phyloP scores from a whole-genome alignment of 768 basidiomycete species.

The Lepiota subincarnata region DNA sequence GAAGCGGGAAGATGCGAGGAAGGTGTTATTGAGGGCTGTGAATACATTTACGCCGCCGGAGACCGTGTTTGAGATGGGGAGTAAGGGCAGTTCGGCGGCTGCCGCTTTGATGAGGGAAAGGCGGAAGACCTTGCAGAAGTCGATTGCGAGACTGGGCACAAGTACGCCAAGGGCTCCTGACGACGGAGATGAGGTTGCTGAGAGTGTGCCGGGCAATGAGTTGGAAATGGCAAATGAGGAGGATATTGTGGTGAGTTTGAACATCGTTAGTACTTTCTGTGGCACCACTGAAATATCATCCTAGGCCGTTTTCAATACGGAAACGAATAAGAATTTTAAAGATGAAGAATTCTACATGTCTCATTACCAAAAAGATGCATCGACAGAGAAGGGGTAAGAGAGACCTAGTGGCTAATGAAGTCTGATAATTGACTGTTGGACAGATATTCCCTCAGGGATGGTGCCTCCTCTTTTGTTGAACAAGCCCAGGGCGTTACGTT shows the following conservation, averaged over 20 bases:
- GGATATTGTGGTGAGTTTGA: slow-evolving; percentile 59
- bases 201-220: slow-evolving; percentile 19
- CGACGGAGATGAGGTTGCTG: slow-evolving; percentile 34
- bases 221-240: slow-evolving; percentile 77
- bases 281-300: neutral
- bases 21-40: slow-evolving; percentile 67
- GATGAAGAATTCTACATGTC: slow-evolving; percentile 92
- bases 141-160: slow-evolving; percentile 43
- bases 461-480: slow-evolving; percentile 79
- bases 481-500: slow-evolving; percentile 80
- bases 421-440: slow-evolving; percentile 1
- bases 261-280: neutral
- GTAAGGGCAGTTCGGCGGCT: slow-evolving; percentile 59
- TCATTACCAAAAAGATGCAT: slow-evolving; percentile 82
- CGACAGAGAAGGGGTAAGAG: slow-evolving; percentile 87
- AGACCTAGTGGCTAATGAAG: neutral
- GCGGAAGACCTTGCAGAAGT: slow-evolving; percentile 69
- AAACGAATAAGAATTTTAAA: slow-evolving; percentile 51
- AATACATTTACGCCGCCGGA: slow-evolving; percentile 81
- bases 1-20: slow-evolving; percentile 51
- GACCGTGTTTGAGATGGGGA: slow-evolving; percentile 88
- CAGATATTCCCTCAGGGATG: slow-evolving; percentile 88
- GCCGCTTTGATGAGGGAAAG: slow-evolving; percentile 85
- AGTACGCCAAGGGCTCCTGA: slow-evolving; percentile 28
- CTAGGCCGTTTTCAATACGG: slow-evolving; percentile 65